Percentiles rank a stretch among this genome's conserved stretches.
Evolutionary conservation across 495 filamentous ascomycete species (phyloP).

Genomic region (Penicillium fimorum): DNA sequence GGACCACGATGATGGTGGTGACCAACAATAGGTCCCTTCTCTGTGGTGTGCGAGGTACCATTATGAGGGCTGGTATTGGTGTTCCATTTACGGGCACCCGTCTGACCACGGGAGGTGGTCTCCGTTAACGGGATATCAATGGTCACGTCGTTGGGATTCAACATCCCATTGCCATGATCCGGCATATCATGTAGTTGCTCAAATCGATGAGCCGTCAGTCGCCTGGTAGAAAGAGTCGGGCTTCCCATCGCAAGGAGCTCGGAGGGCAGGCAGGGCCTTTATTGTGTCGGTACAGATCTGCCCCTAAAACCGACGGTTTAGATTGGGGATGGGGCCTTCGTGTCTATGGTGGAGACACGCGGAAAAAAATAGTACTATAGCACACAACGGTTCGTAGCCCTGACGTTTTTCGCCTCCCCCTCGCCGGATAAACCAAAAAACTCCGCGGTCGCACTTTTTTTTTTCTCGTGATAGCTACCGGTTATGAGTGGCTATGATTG

Average conservation of each 20-base stretch:
- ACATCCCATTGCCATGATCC: constrained; percentile 33
- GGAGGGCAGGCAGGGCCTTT: constrained; percentile 3
- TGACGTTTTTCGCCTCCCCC: constrained; percentile 6
- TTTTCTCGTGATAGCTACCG: constrained; percentile 2
- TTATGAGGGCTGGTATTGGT: constrained; percentile 24
- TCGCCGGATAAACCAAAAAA: not conserved
- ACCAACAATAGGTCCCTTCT: constrained; percentile 50
- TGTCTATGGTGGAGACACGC: constrained; percentile 5
- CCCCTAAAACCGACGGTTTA: not conserved
- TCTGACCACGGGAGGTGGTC: constrained; percentile 44
- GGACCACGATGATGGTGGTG: constrained; percentile 42
- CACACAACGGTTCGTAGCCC: not conserved
- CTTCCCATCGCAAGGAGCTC: constrained; percentile 30
- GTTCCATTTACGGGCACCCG: constrained; percentile 42
- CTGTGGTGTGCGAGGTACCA: constrained; percentile 8
- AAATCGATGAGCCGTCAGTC: constrained; percentile 45
- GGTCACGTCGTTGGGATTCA: constrained; percentile 54
- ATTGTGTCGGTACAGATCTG: not conserved
- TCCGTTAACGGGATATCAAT: constrained; percentile 57
- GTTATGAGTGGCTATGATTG: constrained; percentile 6
- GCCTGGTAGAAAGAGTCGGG: constrained; percentile 37
- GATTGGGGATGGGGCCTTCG: constrained; percentile 1
- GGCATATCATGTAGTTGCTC: constrained; percentile 45
- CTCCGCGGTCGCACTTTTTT: not conserved
- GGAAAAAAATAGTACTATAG: constrained; percentile 3